Evolutionary conservation across 2,329 filamentous ascomycete genomes (phyloP).

Genomic region (Lithohypha guttulata): DNA sequence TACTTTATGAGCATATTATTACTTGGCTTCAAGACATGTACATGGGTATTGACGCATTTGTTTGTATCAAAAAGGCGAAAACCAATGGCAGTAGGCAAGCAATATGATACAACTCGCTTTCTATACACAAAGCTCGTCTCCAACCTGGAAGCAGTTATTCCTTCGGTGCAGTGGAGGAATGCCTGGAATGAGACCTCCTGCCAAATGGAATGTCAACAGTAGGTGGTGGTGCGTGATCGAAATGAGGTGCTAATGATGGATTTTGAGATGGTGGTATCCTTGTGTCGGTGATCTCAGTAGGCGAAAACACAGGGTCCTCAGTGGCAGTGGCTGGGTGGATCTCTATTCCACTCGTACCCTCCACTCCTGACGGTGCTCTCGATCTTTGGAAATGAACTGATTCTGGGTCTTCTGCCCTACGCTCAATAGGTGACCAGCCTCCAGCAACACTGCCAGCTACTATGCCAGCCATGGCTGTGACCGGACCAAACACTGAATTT

Average conservation of each 20-base stretch:
- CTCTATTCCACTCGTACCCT: constrained; percentile 35
- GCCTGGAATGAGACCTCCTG: constrained; percentile 10
- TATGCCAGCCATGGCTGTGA: constrained; percentile 54
- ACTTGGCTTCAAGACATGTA: too few species aligned
- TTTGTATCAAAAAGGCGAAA: too few species aligned
- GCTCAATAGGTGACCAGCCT: constrained; percentile 53
- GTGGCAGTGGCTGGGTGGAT: constrained; percentile 37
- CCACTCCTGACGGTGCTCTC: constrained; percentile 30
- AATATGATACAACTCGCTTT: too few species aligned
- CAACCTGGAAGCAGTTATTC: too few species aligned
- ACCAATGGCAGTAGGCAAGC: too few species aligned
- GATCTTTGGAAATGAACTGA: constrained; percentile 29
- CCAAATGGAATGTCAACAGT: constrained; percentile 11
- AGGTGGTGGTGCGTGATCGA: constrained; percentile 30
- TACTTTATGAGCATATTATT: too few species aligned
- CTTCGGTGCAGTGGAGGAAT: constrained; percentile 9
- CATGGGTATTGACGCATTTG: too few species aligned
- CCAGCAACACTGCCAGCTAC: constrained; percentile 52
- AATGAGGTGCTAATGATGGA: constrained; percentile 34
- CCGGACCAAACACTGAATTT: constrained; percentile 48
- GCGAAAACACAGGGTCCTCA: constrained; percentile 34
- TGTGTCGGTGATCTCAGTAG: constrained; percentile 26
- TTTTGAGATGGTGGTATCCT: constrained; percentile 37
- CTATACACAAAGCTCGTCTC: too few species aligned
- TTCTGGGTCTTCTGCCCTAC: constrained; percentile 25